Conservation (phyloP, 2,329 filamentous ascomycete genomes). For the Phoma sp. region DNA sequence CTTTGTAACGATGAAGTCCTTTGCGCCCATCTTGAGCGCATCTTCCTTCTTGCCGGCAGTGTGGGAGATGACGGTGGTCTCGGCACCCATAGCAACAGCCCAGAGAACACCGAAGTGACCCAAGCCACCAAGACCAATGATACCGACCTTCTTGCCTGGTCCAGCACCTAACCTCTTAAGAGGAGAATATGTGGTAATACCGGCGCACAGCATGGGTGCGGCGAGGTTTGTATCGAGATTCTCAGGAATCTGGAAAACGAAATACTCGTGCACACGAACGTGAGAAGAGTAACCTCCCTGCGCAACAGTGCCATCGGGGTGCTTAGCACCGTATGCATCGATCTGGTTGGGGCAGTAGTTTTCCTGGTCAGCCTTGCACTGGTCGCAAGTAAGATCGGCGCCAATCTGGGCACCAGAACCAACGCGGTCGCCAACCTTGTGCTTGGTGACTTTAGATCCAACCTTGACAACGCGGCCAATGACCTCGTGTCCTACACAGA, state of each 20-base stretch:
- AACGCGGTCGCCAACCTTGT: constrained; percentile 57
- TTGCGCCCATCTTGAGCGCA: constrained; percentile 65
- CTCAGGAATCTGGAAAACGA: constrained; percentile 77
- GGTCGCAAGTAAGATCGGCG: constrained; percentile 58
- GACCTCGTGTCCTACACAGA: constrained; percentile 72
- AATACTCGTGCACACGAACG: constrained; percentile 79
- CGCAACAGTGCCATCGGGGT: constrained; percentile 66
- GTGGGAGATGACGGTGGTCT: constrained; percentile 69
- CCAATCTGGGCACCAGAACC: constrained; percentile 60
- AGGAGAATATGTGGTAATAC: constrained; percentile 80
- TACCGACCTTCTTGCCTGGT: constrained; percentile 79
- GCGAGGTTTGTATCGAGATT: constrained; percentile 66
- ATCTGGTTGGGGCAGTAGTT: constrained; percentile 61
- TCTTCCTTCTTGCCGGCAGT: constrained; percentile 67
- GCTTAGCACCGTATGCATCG: constrained; percentile 59
- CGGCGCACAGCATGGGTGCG: constrained; percentile 85
- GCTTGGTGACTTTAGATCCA: constrained; percentile 58
- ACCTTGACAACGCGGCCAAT: constrained; percentile 59
- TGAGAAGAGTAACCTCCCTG: constrained; percentile 74
- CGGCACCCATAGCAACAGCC: constrained; percentile 64
- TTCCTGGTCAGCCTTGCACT: constrained; percentile 61
- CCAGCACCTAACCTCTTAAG: constrained; percentile 77
- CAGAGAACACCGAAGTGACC: constrained; percentile 60
- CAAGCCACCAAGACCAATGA: constrained; percentile 70
- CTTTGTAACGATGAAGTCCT: constrained; percentile 65